Evolutionary conservation across 2,329 filamentous ascomycete genomes (phyloP), one percentile per base, ranked within the genome.

Genomic region (Penicillium sp.): DNA sequence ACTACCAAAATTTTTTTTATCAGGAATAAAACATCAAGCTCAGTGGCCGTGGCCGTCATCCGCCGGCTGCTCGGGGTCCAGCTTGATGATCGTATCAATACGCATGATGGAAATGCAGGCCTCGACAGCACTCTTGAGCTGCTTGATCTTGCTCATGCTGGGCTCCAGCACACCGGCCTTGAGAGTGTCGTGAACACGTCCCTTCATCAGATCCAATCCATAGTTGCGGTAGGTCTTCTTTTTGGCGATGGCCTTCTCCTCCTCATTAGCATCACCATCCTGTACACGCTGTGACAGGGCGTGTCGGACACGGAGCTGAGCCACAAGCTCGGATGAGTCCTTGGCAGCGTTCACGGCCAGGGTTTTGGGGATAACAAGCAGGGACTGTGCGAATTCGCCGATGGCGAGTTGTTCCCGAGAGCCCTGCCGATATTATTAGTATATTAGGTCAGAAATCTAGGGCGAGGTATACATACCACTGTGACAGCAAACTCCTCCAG

Each of bases 221-320:
- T 98, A 98, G 80, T 98, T 98, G 77, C 92, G 93, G 80, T 97
- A 98, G 63, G 88, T 88, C 83, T 95, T 96, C 76, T 92, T 93
- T 73, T 89, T 89, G 42, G 90, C 89, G 50, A 93, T 80, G 46
- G 84, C 84, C 80, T 95, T 95, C 72, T 93, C 89, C 64, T 95
- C 87, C 71, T 92, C 88, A 57, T 72, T 73, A 58, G 69, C 66
- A 61, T 91, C 88, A n/a, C 86, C 86, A 58, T 95, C 89, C 65
- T 88, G 83, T 57, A 90, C 89, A 61, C 91, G 88, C 75, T 98
- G 93, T 50, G 91, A 95, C 43, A 96, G 81, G 29, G 93, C 92
- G 71, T 98, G 93, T 63, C 92, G 83, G 61, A 90, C 93, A 60
- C 93, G 90, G 57, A 98, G 84, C 75, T 97, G 92, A 24, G 93